Evolutionary conservation across 139 green algal species (phyloP), one percentile per base, ranked within the genome.

Genomic region (Closterium sp.): DNA sequence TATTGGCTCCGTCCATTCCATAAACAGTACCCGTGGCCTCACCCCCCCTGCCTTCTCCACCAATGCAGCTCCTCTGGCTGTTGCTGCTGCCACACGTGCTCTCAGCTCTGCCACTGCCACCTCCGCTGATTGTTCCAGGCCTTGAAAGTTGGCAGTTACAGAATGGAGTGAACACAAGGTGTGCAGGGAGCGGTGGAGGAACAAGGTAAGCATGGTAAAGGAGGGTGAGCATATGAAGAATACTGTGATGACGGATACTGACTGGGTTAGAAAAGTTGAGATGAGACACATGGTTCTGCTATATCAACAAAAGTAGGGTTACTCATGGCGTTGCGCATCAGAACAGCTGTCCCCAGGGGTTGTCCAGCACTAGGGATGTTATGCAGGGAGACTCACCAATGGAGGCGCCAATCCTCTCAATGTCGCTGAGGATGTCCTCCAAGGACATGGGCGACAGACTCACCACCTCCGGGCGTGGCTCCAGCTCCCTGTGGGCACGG

Each of bases 1-100:
- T 10, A 98, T 93, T 0, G 97, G 97, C 17, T 96, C 96, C 2
- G 95, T 95, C 97, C 97, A 98, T 91, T 98, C 97, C 38, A 97
- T 28, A 70, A 98, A 97, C 0, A 95, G 96, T n/a, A 98, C 96
- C 92, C 94, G 86, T 24, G 85, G 92, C 50, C 85, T 95, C 34
- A 32, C 11, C 31, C 34, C 34, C 29, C 30, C 29, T 62, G 32
- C 38, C 22, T 70, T 28, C 28, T n/a, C 32, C 50, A 73, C 50
- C 50, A 73, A 9, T 73, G 50, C 50, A 2, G 31, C 31, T 70
- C 21, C 86, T 91, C 90, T 28, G 42, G 90, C 62, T 90, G 29
- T 86, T 50, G 90, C 90, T 85, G 90, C 90, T 27, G 22, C 34
- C 85, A 93, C 90, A 13, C 90, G 31, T 13, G 45, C 21, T 29